Conservation (phyloP, 2,329 filamentous ascomycete genomes). For the Uncinocarpus reesii region DNA sequence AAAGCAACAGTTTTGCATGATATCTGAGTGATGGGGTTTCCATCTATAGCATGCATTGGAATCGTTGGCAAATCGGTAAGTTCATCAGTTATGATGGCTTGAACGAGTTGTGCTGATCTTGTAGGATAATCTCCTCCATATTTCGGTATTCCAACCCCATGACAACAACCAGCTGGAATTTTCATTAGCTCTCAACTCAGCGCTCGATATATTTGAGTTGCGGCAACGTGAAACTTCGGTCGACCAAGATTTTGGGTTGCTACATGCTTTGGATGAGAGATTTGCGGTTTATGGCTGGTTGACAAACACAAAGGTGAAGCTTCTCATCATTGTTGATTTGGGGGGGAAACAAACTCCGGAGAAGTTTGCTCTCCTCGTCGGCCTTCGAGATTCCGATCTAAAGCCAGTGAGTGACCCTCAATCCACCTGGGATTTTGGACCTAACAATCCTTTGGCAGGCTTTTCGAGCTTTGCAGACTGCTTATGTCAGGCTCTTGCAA, state of each 20-base stretch:
- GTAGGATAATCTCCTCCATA: constrained; percentile 92
- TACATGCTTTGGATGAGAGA: constrained; percentile 88
- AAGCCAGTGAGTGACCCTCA: constrained; percentile 56
- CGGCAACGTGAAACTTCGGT: constrained; percentile 61
- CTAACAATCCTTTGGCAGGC: constrained; percentile 41
- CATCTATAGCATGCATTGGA: constrained; percentile 85
- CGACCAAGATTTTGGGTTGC: constrained; percentile 78
- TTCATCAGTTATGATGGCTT: background rate
- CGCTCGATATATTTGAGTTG: constrained; percentile 86
- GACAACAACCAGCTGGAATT: constrained; percentile 60
- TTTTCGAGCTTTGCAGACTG: constrained; percentile 84
- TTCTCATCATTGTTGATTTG: constrained; percentile 86
- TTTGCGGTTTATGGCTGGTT: constrained; percentile 91
- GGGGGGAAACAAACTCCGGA: constrained; percentile 51
- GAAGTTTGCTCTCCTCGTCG: constrained; percentile 43
- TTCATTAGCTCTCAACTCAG: constrained; percentile 79
- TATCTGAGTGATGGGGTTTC: constrained; percentile 27
- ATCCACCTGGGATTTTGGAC: background rate
- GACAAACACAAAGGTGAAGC: constrained; percentile 87
- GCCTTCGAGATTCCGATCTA: constrained; percentile 74
- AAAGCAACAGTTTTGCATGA: too few species aligned
- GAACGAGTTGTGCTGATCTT: too few species aligned
- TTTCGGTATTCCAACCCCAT: constrained; percentile 75
- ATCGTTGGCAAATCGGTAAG: constrained; percentile 86
- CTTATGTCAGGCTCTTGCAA: constrained; percentile 77